Base-by-base conservation (phyloP, 2,329 filamentous ascomycete genomes). In the Trichoderma sp. region DNA sequence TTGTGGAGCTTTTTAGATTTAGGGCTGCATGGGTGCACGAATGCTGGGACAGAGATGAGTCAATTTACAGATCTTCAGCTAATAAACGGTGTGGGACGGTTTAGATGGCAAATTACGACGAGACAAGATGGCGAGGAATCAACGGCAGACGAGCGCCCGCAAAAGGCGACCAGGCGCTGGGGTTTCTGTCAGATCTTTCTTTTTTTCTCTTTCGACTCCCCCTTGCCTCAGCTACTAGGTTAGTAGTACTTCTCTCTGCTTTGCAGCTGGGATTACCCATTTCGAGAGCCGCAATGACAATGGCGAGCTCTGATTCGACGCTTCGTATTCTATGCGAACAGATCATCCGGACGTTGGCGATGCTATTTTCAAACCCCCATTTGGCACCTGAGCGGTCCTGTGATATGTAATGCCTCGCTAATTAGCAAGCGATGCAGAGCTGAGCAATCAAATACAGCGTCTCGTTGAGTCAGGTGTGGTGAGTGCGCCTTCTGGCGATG, bases 1-100 rank as follows among this genome's bases (percentile, higher is more conserved):
- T 24, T 21, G 54, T 66, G 64, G 64, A 66, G 64, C 64, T 51
- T 28, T 28, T 28, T 26, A 51, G 52, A n/a, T 59, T 66, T 66
- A 66, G 64, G 64, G 64, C 64, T 66, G 64, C 64, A 66, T 66
- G 64, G 64, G 64, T 58, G 39, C 18, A n/a, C 4, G 14, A 59
- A 37, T n/a, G 37, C 51, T 66, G 61, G 52, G 39, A 66, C 34
- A 52, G 37, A 43, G 26, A 66, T 59, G 64, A 59, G 52, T 59
- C 54, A 59, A 66, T 46, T 59, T n/a, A 51, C n/a, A 58, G 64
- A 66, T 66, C 52, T 66, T 49, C 54, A 59, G 54, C 52, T 55
- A 49, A 49, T 32, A 66, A 16, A 43, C n/a, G 30, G 34, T 32
- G 28, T 26, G 54, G 16, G 54, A 32, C 18, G 39, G 16, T n/a